Evolutionary conservation across 2,329 filamentous ascomycete genomes (phyloP).

Genomic region (Fusarium torreyae): DNA sequence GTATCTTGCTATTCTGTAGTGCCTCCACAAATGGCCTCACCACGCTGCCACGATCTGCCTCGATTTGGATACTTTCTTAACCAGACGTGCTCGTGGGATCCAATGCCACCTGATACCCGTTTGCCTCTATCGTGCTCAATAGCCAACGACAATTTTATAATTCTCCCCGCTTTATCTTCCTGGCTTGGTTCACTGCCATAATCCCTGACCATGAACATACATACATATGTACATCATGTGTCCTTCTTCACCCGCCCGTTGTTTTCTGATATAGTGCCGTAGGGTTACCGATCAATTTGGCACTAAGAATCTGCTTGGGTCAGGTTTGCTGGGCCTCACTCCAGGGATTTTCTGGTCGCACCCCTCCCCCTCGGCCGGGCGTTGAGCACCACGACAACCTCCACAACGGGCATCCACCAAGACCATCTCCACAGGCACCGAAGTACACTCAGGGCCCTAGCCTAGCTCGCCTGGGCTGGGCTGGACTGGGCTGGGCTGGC

Average conservation of each 20-base stretch:
- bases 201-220: slow-evolving; percentile 35
- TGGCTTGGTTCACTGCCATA: slow-evolving; percentile 18
- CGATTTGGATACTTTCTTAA: slow-evolving; percentile 4
- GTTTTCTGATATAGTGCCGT: slow-evolving; percentile 38
- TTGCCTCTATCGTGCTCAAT: slow-evolving; percentile 16
- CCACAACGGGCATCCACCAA: slow-evolving; percentile 39
- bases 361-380: slow-evolving; percentile 38
- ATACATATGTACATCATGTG: slow-evolving; percentile 44
- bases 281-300: slow-evolving; percentile 46
- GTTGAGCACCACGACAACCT: slow-evolving; percentile 39
- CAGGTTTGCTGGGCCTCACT: slow-evolving; percentile 36
- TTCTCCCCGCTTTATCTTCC: slow-evolving; percentile 17
- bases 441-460: slow-evolving; percentile 43
- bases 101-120: slow-evolving; percentile 2
- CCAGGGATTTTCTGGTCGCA: slow-evolving; percentile 36
- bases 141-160: slow-evolving; percentile 18
- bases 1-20: slow-evolving; percentile 19
- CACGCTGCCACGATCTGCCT: slow-evolving; percentile 4
- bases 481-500: slow-evolving; percentile 25
- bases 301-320: slow-evolving; percentile 44
- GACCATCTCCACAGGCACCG: slow-evolving; percentile 44
- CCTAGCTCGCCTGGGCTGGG: slow-evolving; percentile 24
- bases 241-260: slow-evolving; percentile 40
- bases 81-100: slow-evolving; percentile 8
- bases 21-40: slow-evolving; percentile 28